Base-by-base conservation (phyloP, 2,329 filamentous ascomycete genomes). In the Chalara sp. region DNA sequence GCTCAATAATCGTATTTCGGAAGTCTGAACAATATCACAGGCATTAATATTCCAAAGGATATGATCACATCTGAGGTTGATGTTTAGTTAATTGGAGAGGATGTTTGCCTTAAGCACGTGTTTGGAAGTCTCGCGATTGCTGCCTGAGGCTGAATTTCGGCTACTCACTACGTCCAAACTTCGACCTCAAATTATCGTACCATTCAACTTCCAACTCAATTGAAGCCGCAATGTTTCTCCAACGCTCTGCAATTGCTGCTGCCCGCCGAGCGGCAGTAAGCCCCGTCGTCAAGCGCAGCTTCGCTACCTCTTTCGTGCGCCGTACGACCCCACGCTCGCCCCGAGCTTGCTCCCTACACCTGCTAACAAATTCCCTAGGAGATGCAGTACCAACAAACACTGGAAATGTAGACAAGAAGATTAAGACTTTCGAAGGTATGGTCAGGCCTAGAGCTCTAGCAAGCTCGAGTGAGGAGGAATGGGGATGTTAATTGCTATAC, bases 231-330 rank as follows among this genome's bases (percentile, higher is more conserved):
- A 83, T 85, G 81, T 81, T 84, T 63, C 67, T 84, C 67, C 78
- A 82, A 75, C 81, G 81, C 67, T 75, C 81, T 65, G 80, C 76
- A 67, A 65, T 80, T 59, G 71, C 76, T 61, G 79, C 74, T 66
- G 80, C 79, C 65, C 81, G 81, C 68, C 79, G 81, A 56, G 80
- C 75, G 31, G 74, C 75, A 65, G 72, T 74, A 55, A 63, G 70
- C 51, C 78, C 80, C 59, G 70, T 71, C 57, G 69, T 76, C 65
- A 74, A 75, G 63, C 80, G 81, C 68, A 75, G 71, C 70, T 81
- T 85, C 67, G 70, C 76, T 59, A 81, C 75, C 66, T 78, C 80
- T 56, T 70, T 80, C 60, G 69, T 78, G 66, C 80, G 80, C 72
- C 76, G 81, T 84, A 81, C 70, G 75, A 64, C 30, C 35, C 12